Conservation (phyloP, 179 eudicot species). For the Silene coronaria region DNA sequence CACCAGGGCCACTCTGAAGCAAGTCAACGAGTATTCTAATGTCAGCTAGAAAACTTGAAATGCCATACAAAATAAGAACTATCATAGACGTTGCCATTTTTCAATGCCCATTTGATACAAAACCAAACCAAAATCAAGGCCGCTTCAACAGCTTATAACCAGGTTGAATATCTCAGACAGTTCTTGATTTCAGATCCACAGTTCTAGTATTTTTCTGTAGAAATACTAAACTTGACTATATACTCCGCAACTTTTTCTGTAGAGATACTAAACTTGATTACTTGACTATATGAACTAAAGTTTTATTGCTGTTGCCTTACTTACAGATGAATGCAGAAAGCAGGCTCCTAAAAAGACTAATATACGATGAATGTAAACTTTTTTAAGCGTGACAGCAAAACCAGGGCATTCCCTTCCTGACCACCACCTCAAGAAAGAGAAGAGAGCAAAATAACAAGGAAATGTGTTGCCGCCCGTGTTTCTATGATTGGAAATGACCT, state of each 20-base stretch:
- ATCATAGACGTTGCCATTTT: background rate
- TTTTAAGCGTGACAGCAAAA: background rate
- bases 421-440: background rate
- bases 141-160: background rate
- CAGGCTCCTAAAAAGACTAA: background rate
- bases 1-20: background rate
- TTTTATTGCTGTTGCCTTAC: too few species aligned
- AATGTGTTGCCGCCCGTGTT: background rate
- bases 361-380: background rate
- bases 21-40: background rate
- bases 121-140: background rate
- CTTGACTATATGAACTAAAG: background rate
- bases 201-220: background rate
- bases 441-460: background rate
- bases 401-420: background rate
- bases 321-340: background rate
- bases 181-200: background rate
- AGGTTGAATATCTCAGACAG: background rate
- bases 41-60: background rate
- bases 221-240: slow-evolving; percentile 1
- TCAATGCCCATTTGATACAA: too few species aligned
- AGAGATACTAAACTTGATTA: background rate
- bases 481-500: background rate
- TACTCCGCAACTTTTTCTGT: background rate
- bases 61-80: background rate